Base-by-base conservation (phyloP, 768 basidiomycete genomes). In the Podaxis sp. region DNA sequence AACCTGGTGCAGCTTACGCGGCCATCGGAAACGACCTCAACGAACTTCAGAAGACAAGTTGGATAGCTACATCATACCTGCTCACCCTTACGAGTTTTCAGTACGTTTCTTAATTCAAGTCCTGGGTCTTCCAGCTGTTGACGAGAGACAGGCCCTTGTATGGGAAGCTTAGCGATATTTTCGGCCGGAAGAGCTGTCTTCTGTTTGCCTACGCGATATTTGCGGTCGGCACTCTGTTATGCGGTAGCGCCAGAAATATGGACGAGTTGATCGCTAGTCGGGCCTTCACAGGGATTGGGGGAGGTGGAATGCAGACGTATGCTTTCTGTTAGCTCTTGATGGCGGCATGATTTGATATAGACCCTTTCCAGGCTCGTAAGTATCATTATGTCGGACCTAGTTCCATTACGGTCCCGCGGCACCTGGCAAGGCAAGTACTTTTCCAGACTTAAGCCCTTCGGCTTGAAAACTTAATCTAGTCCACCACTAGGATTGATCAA, bases 301-400 rank as follows among this genome's bases (percentile, higher is more conserved):
- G 84, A 2, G 85, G 82, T 5, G 87, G 86, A 2, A 85, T 87
- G 80, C 76, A 80, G 65, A 85, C 86, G 86, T 87, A 66, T 64
- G 82, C 77, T 0, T 4, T 15, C 12, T n/a, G 9, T 50, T 12
- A 27, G 3, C 8, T 12, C 27, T 7, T 33, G 15, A 37, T n/a
- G 17, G 19, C 13, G 1, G 43, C 25, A 9, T 2, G 25, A 13
- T 3, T 37, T 7, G 41, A 38, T 59, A n/a, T 37, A 41, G 7
- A 29, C 8, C 40, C 37, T 7, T 22, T 29, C 1, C 67, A 87
- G 86, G 1, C 74, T 88, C 29, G 82, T 82, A 15, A 84, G 82
- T 58, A 89, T 90, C 59, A 81, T 89, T 40, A 79, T 89, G 72
- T 87, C 85, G 3, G 88, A 89, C 65, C 75, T 88, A 17, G 82